Conservation (phyloP, 2,329 filamentous ascomycete genomes). For the Acephala macrosclerotiorum region DNA sequence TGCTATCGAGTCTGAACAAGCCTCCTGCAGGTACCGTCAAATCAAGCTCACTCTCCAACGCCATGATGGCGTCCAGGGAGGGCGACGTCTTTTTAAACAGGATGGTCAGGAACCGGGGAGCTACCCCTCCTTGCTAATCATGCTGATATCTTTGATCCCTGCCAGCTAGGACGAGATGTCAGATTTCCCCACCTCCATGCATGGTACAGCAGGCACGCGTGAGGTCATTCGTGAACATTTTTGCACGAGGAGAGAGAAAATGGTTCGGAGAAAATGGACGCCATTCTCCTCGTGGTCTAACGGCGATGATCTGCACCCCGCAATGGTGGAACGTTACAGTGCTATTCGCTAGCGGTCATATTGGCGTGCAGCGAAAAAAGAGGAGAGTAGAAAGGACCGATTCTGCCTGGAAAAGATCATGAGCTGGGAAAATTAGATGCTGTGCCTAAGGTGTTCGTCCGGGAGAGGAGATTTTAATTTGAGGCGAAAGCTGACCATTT, state of each 20-base stretch:
- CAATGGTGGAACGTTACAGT: conserved; percentile 12
- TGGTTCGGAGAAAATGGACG: neutral
- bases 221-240: neutral
- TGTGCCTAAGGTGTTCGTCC: neutral
- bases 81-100: conserved; percentile 10
- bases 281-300: conserved; percentile 8
- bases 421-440: neutral
- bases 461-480: neutral
- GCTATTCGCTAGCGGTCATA: conserved; percentile 1
- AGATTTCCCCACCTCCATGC: conserved; percentile 7
- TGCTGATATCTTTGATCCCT: conserved; percentile 8
- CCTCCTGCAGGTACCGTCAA: neutral
- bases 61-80: conserved; percentile 9
- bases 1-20: neutral
- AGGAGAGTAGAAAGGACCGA: neutral
- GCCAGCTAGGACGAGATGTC: conserved; percentile 5
- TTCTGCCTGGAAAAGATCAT: conserved; percentile 2
- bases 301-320: conserved; percentile 11
- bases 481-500: conserved; percentile 1
- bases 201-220: conserved; percentile 3
- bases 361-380: conserved; percentile 1
- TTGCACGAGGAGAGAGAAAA: neutral
- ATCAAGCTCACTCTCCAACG: conserved; percentile 7
- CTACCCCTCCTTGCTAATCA: conserved; percentile 10
- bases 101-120: conserved; percentile 6